Evolutionary conservation across 331 rosid genomes (phyloP), one percentile per base, ranked within the genome.

Genomic region (Saraca asoca): DNA sequence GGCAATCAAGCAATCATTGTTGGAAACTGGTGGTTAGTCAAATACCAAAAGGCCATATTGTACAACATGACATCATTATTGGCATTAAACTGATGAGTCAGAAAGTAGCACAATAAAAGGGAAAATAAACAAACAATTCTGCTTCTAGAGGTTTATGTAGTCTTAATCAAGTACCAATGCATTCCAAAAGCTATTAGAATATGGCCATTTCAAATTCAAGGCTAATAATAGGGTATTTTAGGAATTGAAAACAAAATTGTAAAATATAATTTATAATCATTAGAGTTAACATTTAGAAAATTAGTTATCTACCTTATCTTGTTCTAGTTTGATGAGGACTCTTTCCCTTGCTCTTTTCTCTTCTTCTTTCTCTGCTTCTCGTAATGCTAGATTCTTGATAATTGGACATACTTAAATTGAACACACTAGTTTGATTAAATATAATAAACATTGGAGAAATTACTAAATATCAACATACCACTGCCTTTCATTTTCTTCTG

Each of bases 401-500:
- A 75, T 48, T 39, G 5, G 19, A 41, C 29, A 49, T 8, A 29
- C 2, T 5, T 59, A 58, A 74, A 13, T 42, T 49, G 13, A 20
- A 63, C 45, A 17, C 61, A 41, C 44, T 37, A 33, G 31, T 55
- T 59, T 67, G 24, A 12, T 48, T 15, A 43, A 37, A 63, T 17
- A 55, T 18, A 53, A 72, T 35, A 51, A 18, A 68, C 12, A 10
- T 29, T 5, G 44, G 3, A 77, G 19, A 57, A 69, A 58, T 53
- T 39, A 58, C 6, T 12, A 42, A 51, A 58, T 13, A 51, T 68
- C 13, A 51, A 62, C 69, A 31, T 62, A 89, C 96, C 89, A 78
- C 68, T 83, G 78, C 75, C 90, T 83, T 83, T 87, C 91, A 75
- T 82, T 79, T 74, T 82, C 91, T 83, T 87, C 88, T 0, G 82